Percentiles rank a stretch among this genome's conserved stretches.
phyloP scores from a whole-genome alignment of 2,329 filamentous ascomycete species.

The Penicillium crustosum region DNA sequence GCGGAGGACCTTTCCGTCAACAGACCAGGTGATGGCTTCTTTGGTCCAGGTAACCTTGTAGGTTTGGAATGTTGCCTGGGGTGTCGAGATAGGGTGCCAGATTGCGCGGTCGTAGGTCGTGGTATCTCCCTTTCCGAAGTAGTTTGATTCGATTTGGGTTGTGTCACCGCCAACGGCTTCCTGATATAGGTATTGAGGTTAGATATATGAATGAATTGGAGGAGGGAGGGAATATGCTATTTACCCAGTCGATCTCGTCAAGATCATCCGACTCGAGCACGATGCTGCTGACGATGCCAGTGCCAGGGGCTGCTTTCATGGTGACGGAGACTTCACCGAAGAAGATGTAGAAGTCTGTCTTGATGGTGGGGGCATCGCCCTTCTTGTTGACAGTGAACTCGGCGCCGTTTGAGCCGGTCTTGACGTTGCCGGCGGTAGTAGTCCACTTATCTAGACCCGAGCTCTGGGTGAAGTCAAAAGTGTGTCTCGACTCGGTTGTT shows the following conservation, averaged over 20 bases:
- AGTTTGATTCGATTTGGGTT: background rate
- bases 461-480: background rate
- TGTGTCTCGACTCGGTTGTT: background rate
- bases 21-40: background rate
- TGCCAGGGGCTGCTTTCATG: slow-evolving; percentile 84
- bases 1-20: background rate
- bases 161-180: background rate
- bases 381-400: background rate
- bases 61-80: background rate
- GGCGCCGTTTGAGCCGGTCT: background rate
- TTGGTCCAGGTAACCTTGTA: background rate
- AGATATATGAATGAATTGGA: accelerated
- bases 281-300: slow-evolving; percentile 86
- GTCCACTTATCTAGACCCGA: background rate
- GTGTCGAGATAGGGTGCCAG: background rate
- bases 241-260: slow-evolving; percentile 48
- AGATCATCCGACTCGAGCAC: slow-evolving; percentile 87
- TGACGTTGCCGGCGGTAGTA: background rate
- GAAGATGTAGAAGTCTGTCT: slow-evolving; percentile 90
- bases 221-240: background rate
- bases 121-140: background rate
- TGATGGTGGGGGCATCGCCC: background rate
- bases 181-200: background rate
- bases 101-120: background rate
- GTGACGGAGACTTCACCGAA: slow-evolving; percentile 86